Conservation (phyloP, 179 eudicot genomes). For the Beta lomatogona region DNA sequence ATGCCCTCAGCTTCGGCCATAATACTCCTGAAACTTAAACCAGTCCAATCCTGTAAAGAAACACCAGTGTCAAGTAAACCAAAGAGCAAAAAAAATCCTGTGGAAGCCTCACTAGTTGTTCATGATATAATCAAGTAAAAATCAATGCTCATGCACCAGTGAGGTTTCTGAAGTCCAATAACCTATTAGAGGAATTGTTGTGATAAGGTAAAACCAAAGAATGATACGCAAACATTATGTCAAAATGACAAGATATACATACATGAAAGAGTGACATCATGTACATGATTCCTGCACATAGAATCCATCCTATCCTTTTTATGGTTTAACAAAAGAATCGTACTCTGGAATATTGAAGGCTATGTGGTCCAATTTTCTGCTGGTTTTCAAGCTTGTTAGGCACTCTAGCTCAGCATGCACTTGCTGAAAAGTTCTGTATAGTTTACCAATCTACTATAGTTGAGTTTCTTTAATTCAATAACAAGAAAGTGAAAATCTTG, state of each 20-base stretch:
- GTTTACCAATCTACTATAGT: background rate
- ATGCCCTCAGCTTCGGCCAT: constrained; percentile 97
- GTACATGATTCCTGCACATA: background rate
- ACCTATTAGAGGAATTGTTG: background rate
- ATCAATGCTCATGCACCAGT: background rate
- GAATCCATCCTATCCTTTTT: background rate
- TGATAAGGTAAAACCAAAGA: background rate
- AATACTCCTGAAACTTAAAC: constrained; percentile 78
- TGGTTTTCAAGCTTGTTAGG: background rate
- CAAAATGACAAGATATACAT: constrained; percentile 2
- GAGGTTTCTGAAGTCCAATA: background rate
- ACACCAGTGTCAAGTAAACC: background rate
- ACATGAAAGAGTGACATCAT: background rate
- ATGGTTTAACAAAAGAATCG: background rate
- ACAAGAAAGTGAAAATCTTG: background rate
- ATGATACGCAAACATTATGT: background rate
- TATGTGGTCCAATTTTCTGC: background rate
- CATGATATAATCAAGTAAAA: background rate
- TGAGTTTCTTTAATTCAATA: background rate
- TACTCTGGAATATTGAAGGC: background rate
- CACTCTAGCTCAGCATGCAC: background rate
- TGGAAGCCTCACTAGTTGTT: background rate
- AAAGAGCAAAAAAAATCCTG: background rate
- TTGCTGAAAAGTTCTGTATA: background rate
- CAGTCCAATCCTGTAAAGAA: constrained; percentile 90